phyloP scores from a whole-genome alignment of 192 early-diverging fungal genomes.

The Coemansia sp. region DNA sequence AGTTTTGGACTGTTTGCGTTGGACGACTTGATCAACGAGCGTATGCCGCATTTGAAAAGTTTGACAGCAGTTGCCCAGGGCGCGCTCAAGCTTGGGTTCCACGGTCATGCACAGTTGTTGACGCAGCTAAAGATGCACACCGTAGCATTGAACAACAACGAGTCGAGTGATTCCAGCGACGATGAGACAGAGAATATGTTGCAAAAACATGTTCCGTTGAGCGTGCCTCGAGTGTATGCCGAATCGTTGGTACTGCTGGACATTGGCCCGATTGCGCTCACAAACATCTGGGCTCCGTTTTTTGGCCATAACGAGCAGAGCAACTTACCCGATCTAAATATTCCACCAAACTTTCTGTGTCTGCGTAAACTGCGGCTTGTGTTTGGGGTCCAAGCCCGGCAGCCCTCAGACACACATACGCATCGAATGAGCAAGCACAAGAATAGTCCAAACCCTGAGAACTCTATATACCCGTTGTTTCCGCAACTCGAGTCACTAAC shows the following conservation, averaged over 20 bases:
- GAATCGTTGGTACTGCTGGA: constrained; percentile 23
- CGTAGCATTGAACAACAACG: background rate
- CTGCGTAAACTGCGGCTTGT: constrained; percentile 27
- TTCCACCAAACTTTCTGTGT: constrained; percentile 8
- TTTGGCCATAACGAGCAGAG: background rate
- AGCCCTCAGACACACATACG: background rate
- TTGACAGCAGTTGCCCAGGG: constrained; percentile 16
- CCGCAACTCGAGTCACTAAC: constrained; percentile 22
- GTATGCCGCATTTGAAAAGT: constrained; percentile 4
- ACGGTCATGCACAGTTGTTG: constrained; percentile 10
- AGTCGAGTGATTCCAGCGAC: background rate
- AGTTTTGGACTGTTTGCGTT: constrained; percentile 44
- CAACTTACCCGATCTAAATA: background rate
- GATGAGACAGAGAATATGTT: background rate
- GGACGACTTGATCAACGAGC: constrained; percentile 36
- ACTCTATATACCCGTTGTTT: constrained; percentile 16
- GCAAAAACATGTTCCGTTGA: background rate
- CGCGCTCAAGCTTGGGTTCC: constrained; percentile 9
- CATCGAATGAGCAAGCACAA: constrained; percentile 1
- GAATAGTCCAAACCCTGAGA: constrained; percentile 7
- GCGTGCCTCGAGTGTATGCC: constrained; percentile 20
- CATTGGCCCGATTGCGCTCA: constrained; percentile 31
- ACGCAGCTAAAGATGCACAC: constrained; percentile 13
- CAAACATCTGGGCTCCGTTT: constrained; percentile 35
- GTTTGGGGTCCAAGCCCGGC: constrained; percentile 6